Base-by-base conservation (phyloP, 345 rosid species). In the Crucihimalaya himalaica region DNA sequence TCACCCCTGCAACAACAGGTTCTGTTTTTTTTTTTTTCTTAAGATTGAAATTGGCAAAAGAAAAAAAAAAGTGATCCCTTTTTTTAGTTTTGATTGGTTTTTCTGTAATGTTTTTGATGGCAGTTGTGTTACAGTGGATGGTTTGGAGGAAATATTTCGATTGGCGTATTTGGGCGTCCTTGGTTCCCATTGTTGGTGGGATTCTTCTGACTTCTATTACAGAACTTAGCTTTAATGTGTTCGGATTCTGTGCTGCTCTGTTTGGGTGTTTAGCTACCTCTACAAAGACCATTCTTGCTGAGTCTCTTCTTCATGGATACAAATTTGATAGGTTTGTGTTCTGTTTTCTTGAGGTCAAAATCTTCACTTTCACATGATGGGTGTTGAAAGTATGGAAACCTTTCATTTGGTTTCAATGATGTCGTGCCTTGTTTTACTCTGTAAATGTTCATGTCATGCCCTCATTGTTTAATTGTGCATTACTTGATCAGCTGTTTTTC, bases 1-100 rank as follows among this genome's bases (percentile, higher is more conserved):
- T 95, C 70, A 92, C 99, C 65, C 99, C 99, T 8, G 97, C 99
- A 51, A 95, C 99, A 50, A 92, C 97, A 84, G 97, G 99, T 95
- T 31, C 31, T 81, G 55, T 59, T 5, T 25, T 29, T 2, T 10
- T 8, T 19, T 8, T 29, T 2, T 10, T 8, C 13, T 8, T 4
- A 47, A 28, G 68, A 45, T 25, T 60, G 13, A 23, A 43, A n/a
- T 0, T 12, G 25, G 31, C 2, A 21, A 3, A 23, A 37, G 4
- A 15, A 8, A 23, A 37, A 7, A 15, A 8, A 21, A 3, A 23
- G 42, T 57, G 14, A 18, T 57, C n/a, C 20, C 50, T 14, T 12
- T 35, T 3, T 69, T 11, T 28, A 35, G 50, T 48, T 61, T 61
- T 61, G 43, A 50, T 51, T 32, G 8, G n/a, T 59, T 47, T 47